Evolutionary conservation across 1,139 yeast genomes (phyloP), one percentile per base, ranked within the genome.

Genomic region (Petasospora rhodanensis): DNA sequence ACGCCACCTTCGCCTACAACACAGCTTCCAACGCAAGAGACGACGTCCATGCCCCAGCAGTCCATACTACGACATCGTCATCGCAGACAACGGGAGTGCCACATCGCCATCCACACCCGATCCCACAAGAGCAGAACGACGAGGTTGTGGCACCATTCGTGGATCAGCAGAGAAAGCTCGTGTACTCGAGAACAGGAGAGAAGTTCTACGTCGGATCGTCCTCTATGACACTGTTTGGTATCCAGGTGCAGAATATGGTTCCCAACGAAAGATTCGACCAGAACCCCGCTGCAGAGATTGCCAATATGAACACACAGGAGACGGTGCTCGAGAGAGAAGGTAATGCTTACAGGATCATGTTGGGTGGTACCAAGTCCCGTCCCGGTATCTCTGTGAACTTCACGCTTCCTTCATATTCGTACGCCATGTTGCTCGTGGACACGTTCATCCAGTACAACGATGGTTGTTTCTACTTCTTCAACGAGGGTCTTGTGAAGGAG

Each of bases 391-490:
- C 80, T 14, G 80, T 79, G 14, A 76, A 79, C 46, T 73, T 81
- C 50, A 71, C 84, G 1, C 61, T 83, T 21, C 95, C 95, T 0
- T 73, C 86, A 10, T 82, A 80, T 46, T 76, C 86, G 3, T 79
- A 81, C 49, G 91, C 94, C 6, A 71, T 80, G 71, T 57, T 79
- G 11, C 62, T 83, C 37, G 82, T 82, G 12, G 91, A 81, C 49
- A 78, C 85, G 0, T 84, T 84, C 47, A 73, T 83, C 39, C 78
- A 79, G 34, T 84, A 81, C 52, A 79, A 84, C 48, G 91, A 82
- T 52, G 93, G 91, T 1, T 82, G 95, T 48, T 85, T 83, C 55
- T 85, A 85, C 57, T 84, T 84, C 51, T 82, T 84, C 61, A 85
- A 85, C 53, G 89, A 82, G 52, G 93, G 93, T 0, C 53, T 80